These are phyloP conservation scores for Boletus coccyginus DNA, from an alignment of 768 basidiomycete genomes.

Conservation along the genomic window DNA sequence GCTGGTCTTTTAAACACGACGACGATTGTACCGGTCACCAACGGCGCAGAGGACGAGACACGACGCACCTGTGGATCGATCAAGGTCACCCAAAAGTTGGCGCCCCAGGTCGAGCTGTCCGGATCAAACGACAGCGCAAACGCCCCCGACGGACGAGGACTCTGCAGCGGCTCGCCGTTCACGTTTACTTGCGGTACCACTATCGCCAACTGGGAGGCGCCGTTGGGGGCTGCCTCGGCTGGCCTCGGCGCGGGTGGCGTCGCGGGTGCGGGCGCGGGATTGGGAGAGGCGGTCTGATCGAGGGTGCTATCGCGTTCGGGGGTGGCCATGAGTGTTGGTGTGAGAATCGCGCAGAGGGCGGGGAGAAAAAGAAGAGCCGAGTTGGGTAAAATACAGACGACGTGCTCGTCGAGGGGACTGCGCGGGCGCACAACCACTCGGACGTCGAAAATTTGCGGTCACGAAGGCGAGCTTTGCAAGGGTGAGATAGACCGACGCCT, in stretches of 20 bases:
- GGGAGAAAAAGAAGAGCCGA: background rate
- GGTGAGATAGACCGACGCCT: slow-evolving; percentile 17
- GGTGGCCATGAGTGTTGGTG: slow-evolving; percentile 20
- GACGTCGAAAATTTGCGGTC: slow-evolving; percentile 27
- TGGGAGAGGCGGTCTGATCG: slow-evolving; percentile 21
- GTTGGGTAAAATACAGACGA: slow-evolving; percentile 23
- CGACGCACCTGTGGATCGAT: slow-evolving; percentile 80
- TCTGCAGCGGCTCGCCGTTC: slow-evolving; percentile 32
- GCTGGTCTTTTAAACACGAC: slow-evolving; percentile 41
- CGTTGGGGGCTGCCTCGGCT: slow-evolving; percentile 8
- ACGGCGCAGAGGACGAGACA: slow-evolving; percentile 5
- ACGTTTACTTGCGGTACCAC: slow-evolving; percentile 35
- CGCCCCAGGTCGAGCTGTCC: slow-evolving; percentile 68
- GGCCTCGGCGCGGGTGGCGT: slow-evolving; percentile 7
- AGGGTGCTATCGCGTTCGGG: slow-evolving; percentile 24
- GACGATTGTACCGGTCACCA: slow-evolving; percentile 7
- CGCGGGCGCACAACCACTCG: slow-evolving; percentile 6
- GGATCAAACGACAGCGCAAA: slow-evolving; percentile 20
- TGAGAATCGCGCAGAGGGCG: slow-evolving; percentile 9
- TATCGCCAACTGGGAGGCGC: slow-evolving; percentile 13
- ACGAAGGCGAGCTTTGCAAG: slow-evolving; percentile 16
- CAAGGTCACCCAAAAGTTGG: slow-evolving; percentile 93
- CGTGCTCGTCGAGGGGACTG: slow-evolving; percentile 4
- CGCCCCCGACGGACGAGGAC: slow-evolving; percentile 31
- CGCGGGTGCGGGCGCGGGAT: background rate